Conservation (phyloP, 441 rosid species). For the Gossypium lobatum region DNA sequence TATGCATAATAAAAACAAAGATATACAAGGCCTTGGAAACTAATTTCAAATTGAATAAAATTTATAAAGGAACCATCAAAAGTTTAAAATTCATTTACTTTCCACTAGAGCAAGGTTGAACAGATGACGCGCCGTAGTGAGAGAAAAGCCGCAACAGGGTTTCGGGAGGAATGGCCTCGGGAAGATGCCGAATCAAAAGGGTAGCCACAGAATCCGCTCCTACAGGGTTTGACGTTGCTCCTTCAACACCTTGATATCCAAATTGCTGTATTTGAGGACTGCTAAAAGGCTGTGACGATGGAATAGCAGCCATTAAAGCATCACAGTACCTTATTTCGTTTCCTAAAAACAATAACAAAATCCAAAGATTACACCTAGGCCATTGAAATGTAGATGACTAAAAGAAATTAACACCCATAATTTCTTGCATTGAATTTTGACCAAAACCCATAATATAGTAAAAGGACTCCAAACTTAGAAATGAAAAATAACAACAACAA, state of each 20-base stretch:
- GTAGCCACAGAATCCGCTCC: constrained; percentile 27
- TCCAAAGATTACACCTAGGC: neutral
- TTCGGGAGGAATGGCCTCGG: constrained; percentile 75
- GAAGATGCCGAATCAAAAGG: constrained; percentile 71
- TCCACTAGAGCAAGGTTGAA: constrained; percentile 71
- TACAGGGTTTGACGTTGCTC: constrained; percentile 9
- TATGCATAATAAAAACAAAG: neutral
- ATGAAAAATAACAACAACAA: neutral
- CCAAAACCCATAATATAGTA: neutral
- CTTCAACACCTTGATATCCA: constrained; percentile 27
- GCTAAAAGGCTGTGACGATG: constrained; percentile 20
- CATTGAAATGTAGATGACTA: neutral
- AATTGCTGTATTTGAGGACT: constrained; percentile 20
- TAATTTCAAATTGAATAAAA: neutral
- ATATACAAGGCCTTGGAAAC: neutral
- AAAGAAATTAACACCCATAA: neutral
- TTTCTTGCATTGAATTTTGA: neutral
- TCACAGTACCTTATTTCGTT: constrained; percentile 2
- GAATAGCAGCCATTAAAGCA: constrained; percentile 25
- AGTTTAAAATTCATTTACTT: constrained; percentile 30
- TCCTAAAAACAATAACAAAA: neutral
- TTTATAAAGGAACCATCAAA: neutral
- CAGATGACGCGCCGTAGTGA: constrained; percentile 70
- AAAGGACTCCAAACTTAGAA: neutral
- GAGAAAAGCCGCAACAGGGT: constrained; percentile 67